Conservation (phyloP, 768 basidiomycete genomes). For the Dendrothele bispora region DNA sequence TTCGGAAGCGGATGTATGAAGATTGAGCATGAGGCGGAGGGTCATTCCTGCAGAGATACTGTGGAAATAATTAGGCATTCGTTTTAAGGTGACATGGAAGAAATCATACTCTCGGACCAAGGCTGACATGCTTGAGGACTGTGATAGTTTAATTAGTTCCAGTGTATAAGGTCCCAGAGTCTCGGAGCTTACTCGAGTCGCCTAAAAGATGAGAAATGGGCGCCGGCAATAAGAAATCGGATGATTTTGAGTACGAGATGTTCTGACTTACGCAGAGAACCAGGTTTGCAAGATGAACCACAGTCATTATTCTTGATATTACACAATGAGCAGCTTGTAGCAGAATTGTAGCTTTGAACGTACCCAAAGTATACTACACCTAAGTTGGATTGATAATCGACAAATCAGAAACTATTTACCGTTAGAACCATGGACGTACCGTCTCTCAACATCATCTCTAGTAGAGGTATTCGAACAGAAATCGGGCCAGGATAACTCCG, state of each 20-base stretch:
- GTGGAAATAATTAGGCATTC: neutral
- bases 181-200: slow-evolving; percentile 1
- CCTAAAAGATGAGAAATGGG: neutral
- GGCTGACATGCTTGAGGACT: slow-evolving; percentile 5
- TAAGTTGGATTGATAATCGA: neutral
- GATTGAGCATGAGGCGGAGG: slow-evolving; percentile 8
- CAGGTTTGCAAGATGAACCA: neutral
- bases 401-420: neutral
- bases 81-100: too few relatives aligned
- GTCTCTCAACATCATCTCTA: slow-evolving; percentile 1
- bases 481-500: neutral
- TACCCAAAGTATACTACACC: slow-evolving; percentile 1
- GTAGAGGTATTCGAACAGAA: slow-evolving; percentile 1
- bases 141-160: neutral
- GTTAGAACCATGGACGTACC: neutral
- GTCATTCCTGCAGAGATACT: slow-evolving; percentile 8
- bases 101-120: slow-evolving; percentile 1
- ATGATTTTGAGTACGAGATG: neutral
- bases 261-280: slow-evolving; percentile 1
- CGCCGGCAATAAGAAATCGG: neutral
- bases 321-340: neutral
- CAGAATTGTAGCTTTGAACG: neutral
- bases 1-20: slow-evolving; percentile 3
- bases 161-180: neutral
- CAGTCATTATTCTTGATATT: neutral